Evolutionary conservation across 805 yeast genomes (phyloP).

Genomic region (Barnettozyma wickerhamii): DNA sequence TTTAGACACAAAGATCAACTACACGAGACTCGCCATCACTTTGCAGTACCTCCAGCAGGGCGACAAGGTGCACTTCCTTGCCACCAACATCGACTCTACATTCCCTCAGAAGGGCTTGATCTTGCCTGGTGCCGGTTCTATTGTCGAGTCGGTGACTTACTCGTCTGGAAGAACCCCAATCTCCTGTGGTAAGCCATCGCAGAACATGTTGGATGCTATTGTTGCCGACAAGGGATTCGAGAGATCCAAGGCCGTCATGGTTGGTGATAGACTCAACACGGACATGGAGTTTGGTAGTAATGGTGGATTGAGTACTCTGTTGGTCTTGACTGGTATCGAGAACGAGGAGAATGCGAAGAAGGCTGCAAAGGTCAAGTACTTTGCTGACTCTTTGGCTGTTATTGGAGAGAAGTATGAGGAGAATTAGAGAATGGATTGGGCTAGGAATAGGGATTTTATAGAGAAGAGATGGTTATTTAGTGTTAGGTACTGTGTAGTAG

Average conservation of each 20-base stretch:
- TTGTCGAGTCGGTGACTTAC: slow-evolving; percentile 69
- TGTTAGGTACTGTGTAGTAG: no score
- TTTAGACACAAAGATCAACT: slow-evolving; percentile 70
- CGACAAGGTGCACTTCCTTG: slow-evolving; percentile 62
- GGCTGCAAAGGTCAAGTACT: slow-evolving; percentile 55
- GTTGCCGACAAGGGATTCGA: slow-evolving; percentile 54
- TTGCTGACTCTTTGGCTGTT: slow-evolving; percentile 52
- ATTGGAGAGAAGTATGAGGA: slow-evolving; percentile 59
- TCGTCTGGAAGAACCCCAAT: slow-evolving; percentile 81
- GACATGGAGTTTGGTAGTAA: slow-evolving; percentile 89
- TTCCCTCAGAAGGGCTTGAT: slow-evolving; percentile 84
- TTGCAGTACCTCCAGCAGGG: slow-evolving; percentile 72
- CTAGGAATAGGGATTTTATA: no score
- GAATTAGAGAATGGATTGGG: no score
- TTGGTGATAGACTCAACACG: slow-evolving; percentile 93
- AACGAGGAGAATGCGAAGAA: slow-evolving; percentile 56
- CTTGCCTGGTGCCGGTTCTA: slow-evolving; percentile 94
- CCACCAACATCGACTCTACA: slow-evolving; percentile 93
- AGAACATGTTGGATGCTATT: slow-evolving; percentile 86
- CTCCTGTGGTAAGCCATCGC: slow-evolving; percentile 90
- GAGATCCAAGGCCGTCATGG: slow-evolving; percentile 70
- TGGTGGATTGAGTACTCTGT: slow-evolving; percentile 81
- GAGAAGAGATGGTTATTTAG: no score
- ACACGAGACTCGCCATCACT: slow-evolving; percentile 75
- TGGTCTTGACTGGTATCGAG: slow-evolving; percentile 92